Percentiles rank a stretch among this genome's conserved stretches.
Evolutionary conservation across 108 stramenopile species (phyloP).

Genomic region (Epithemia pelagica): DNA sequence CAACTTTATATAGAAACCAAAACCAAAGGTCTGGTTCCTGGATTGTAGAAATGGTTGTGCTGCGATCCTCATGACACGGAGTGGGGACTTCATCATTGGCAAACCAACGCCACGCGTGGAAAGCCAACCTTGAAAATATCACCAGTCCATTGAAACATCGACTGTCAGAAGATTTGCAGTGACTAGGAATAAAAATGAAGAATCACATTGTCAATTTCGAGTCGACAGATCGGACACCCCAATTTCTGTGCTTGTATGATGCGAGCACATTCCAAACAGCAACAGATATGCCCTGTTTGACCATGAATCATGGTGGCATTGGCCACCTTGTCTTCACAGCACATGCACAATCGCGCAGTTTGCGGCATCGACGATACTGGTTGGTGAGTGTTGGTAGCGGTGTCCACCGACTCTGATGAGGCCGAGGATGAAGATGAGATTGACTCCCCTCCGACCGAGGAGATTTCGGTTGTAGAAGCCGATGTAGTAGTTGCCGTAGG

Average conservation of each 20-base stretch:
- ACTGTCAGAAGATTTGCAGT: too few relatives aligned
- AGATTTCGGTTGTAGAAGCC: background rate
- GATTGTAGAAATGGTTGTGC: too few relatives aligned
- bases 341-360: constrained; percentile 40
- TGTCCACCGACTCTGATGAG: background rate
- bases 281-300: constrained; percentile 88
- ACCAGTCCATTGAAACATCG: too few relatives aligned
- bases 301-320: constrained; percentile 92
- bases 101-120: too few relatives aligned
- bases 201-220: constrained; percentile 68
- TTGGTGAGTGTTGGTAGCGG: background rate
- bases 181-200: constrained; percentile 81
- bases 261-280: constrained; percentile 84
- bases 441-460: constrained; percentile 3
- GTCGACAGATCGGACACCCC: constrained; percentile 64
- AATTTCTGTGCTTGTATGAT: constrained; percentile 78
- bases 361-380: constrained; percentile 13
- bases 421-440: background rate
- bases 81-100: too few relatives aligned
- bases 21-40: too few relatives aligned
- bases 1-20: too few relatives aligned
- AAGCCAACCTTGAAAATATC: too few relatives aligned
- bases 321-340: constrained; percentile 65
- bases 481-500: background rate
- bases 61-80: too few relatives aligned